A percentile compares a stretch with the other conserved stretches of the same genome.
Conservation (phyloP, 1,139 yeast genomes). For the Debaryomycetaceae sp. region DNA sequence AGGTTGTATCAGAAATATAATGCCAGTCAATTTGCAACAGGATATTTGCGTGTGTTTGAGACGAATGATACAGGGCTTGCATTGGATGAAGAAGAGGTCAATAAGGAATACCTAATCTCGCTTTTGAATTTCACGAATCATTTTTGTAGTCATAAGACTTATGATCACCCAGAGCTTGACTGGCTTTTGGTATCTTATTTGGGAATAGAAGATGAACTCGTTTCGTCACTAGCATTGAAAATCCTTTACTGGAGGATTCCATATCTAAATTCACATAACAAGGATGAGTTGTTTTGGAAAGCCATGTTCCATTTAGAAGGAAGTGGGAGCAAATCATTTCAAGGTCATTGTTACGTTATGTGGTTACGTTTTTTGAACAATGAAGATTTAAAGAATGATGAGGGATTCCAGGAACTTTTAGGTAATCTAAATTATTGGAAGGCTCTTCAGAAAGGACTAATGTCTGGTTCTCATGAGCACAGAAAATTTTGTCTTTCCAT, state of each 20-base stretch:
- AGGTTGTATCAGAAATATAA: background rate
- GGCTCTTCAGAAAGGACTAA: conserved; percentile 54
- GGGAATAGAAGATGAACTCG: conserved; percentile 27
- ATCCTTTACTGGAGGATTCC: conserved; percentile 50
- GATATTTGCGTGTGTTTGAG: background rate
- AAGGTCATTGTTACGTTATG: conserved; percentile 45
- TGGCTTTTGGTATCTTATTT: conserved; percentile 26
- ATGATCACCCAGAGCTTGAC: conserved; percentile 9
- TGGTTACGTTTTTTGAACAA: conserved; percentile 53
- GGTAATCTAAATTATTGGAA: conserved; percentile 54
- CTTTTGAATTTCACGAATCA: conserved; percentile 15
- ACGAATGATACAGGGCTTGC: background rate
- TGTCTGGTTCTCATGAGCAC: conserved; percentile 60
- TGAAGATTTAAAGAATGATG: conserved; percentile 9
- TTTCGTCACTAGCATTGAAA: conserved; percentile 34
- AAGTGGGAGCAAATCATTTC: conserved; percentile 27
- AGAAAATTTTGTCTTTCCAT: conserved; percentile 72
- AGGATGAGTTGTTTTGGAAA: conserved; percentile 39
- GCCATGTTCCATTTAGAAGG: conserved; percentile 35
- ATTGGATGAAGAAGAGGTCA: background rate
- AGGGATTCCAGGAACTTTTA: conserved; percentile 32
- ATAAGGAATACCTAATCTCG: conserved; percentile 2
- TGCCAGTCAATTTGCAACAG: background rate
- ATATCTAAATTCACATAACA: conserved; percentile 20
- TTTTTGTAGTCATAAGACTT: conserved; percentile 11